A percentile compares a stretch with the other conserved stretches of the same genome.
Conservation (phyloP, 805 yeast genomes). For the Ogataea parapolymorpha region DNA sequence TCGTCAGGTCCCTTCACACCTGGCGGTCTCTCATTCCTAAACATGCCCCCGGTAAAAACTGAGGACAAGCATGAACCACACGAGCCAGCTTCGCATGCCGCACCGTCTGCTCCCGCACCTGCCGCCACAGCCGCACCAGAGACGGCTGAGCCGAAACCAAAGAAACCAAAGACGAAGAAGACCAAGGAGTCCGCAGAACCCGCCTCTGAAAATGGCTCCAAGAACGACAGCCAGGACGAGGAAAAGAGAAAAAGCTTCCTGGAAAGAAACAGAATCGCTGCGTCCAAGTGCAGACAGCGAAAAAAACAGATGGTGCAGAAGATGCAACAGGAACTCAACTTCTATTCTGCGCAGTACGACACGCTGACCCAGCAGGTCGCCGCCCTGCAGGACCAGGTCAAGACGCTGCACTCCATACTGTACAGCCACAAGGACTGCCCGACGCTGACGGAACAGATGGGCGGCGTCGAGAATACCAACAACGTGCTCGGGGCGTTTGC, state of each 20-base stretch:
- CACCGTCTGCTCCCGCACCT: neutral
- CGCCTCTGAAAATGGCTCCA: slow-evolving; percentile 1
- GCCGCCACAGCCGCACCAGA: neutral
- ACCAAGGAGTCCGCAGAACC: slow-evolving; percentile 1
- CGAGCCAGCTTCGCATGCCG: neutral
- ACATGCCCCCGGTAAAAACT: slow-evolving; percentile 6
- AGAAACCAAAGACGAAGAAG: slow-evolving; percentile 2
- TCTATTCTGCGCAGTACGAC: slow-evolving; percentile 67
- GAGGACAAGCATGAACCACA: slow-evolving; percentile 1
- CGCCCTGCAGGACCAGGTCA: slow-evolving; percentile 56
- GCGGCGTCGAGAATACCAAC: slow-evolving; percentile 45
- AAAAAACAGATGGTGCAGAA: slow-evolving; percentile 84
- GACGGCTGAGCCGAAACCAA: slow-evolving; percentile 4
- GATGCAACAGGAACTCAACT: slow-evolving; percentile 75
- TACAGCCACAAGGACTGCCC: slow-evolving; percentile 50
- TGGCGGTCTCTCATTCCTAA: slow-evolving; percentile 20
- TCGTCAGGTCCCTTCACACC: slow-evolving; percentile 28
- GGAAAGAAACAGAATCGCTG: slow-evolving; percentile 93
- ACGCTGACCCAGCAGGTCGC: slow-evolving; percentile 56
- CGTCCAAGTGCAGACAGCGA: slow-evolving; percentile 93
- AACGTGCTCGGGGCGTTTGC: slow-evolving; percentile 36
- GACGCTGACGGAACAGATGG: slow-evolving; percentile 38
- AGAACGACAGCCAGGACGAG: slow-evolving; percentile 47
- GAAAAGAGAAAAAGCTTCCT: slow-evolving; percentile 76
- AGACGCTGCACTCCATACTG: slow-evolving; percentile 45